Base-by-base conservation (phyloP, 1,139 yeast species). In the Debaryomyces robertsiae region DNA sequence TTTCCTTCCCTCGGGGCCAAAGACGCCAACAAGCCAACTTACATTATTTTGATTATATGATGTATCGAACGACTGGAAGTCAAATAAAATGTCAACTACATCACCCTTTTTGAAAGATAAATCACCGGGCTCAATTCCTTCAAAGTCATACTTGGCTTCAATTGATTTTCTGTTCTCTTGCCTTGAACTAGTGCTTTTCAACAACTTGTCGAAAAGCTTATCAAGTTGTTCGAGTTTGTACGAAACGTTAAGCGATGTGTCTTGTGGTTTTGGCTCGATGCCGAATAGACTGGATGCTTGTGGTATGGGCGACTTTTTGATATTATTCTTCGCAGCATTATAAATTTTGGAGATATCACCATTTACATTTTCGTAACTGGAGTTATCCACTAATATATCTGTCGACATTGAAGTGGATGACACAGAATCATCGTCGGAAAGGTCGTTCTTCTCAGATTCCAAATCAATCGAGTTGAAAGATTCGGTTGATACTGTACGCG, bases 111-210 rank as follows among this genome's bases (percentile, higher is more conserved):
- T 49, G 41, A 73, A 68, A 3, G 75, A 58, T 33, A 73, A 58
- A 44, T 73, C 77, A 0, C 77, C 78, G 0, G 70, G 60, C 40
- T 63, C 58, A 11, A 35, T 46, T 0, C 76, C 76, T 2, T 41
- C 41, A 43, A 69, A 73, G 40, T 57, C 60, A 43, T 52, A 47
- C 32, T 54, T 55, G 2, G 75, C 77, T 2, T 33, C 44, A 13
- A 55, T 28, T 6, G 42, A 41, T 30, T 42, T 47, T 9, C 49
- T 49, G 1, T 42, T 44, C 10, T 41, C 32, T 30, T 45, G 39
- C 5, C 38, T 40, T 14, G 46, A 38, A 19, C 41, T 19, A 7
- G 42, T 35, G 18, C 35, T 29, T 10, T 38, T 35, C 10, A 41
- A 38, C 4, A 58, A 33, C 34, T 54, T 54, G 9, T 53, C 55